Base-by-base conservation (phyloP, 139 green algal genomes). In the Haematococcus lacustris region DNA sequence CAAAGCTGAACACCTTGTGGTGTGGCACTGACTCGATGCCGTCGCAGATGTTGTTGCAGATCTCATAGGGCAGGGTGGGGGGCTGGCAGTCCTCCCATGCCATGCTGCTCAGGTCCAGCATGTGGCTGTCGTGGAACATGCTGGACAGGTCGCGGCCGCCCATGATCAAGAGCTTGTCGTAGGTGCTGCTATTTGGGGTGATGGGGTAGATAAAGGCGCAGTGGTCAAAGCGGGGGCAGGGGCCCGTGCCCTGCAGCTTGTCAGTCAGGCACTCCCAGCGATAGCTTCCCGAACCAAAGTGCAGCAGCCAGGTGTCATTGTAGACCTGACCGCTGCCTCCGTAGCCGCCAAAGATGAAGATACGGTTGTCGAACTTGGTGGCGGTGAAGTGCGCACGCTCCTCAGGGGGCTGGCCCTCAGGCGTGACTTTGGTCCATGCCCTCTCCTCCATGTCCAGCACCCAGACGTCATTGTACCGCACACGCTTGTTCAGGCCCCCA, bases 1-100 rank as follows among this genome's bases (percentile, higher is more conserved):
- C 86, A 80, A 93, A 91, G 64, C 80, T 88, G 84, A 96, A 95
- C 3, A 94, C 80, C 76, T 93, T 93, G 78, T 93, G 91, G 76
- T 91, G 89, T 2, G 91, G 91, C 68, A 96, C 91, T 47, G 79
- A 90, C 83, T 95, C 89, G 35, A 96, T 85, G 64, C 79, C 81
- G 34, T 88, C 79, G 57, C 78, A 89, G 1, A 92, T 66, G 39
- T 90, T 89, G 85, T 89, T 93, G 87, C 85, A 93, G 47, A 93
- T 82, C 57, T 89, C 82, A 62, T 79, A 82, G 0, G 79, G 72
- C 68, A 87, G 79, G 41, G 67, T 69, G 21, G 83, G 75, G 17
- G 79, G 76, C 60, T 85, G 78, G 4, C 73, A 60, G 33, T 87
- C 81, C 68, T 86, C 80, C 91, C 91, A 96, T 2, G 76, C 75